Base-by-base conservation (phyloP, 495 filamentous ascomycete genomes). In the Glonium stellatum region DNA sequence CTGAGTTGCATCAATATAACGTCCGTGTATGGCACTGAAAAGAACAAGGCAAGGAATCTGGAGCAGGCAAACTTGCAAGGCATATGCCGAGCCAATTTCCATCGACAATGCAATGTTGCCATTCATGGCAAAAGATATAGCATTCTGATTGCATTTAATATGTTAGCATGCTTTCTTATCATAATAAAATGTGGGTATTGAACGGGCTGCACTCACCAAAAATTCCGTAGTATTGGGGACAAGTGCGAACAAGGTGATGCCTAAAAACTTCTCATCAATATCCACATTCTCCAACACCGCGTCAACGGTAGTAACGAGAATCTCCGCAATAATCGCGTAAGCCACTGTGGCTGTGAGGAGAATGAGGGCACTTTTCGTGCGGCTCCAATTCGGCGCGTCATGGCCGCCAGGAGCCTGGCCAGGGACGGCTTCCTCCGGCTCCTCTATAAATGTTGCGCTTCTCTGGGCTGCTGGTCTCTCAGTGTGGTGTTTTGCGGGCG, bases 81-180 rank as follows among this genome's bases (percentile, higher is more conserved):
- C 95, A 65, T 99, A 99, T 35, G 92, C 92, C 0, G 90, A 96
- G 63, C 93, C 93, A 63, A 99, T 97, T 71, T 99, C 93, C 95
- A 99, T 97, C 44, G 90, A 95, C 25, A 99, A 79, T 0, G 93
- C 93, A 69, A 99, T 97, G 73, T 99, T 99, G n/a, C 93, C 93
- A 67, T 99, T 97, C 95, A 99, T 99, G 46, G 93, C 93, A 72
- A 99, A 99, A 1, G 91, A 96, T 58, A 99, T 97, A 69, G 95
- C 93, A 70, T 99, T 99, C 89, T 93, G 67, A 49, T 54, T 11
- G 11, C 15, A 53, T 49, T 9, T 1, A 27, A 47, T 18, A 62
- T 12, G 69, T 81, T 69, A 82, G 76, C 57, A 39, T 55, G 10
- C n/a, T n/a, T 25, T 59, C 27, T 31, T 31, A 31, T 2, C 6